Evolutionary conservation across 2,329 filamentous ascomycete species (phyloP), one percentile per base, ranked within the genome.

Genomic region (Diplodia corticola): DNA sequence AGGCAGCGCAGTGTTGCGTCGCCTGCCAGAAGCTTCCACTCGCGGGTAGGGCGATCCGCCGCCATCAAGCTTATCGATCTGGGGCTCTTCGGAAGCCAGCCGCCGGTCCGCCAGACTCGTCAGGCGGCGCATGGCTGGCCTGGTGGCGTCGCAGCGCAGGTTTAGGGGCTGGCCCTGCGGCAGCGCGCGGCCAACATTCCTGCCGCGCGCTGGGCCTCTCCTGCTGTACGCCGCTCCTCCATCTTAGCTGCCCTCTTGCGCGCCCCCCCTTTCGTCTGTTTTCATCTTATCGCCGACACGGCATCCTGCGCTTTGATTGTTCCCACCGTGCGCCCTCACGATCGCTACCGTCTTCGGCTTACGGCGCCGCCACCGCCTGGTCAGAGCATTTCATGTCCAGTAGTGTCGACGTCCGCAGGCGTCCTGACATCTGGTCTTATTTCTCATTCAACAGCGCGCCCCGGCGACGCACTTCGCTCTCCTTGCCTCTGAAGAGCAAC

Each of bases 391-490:
- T 79, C 75, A 86, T 86, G 84, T 86, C 84, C 79, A 84, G 83
- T 78, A 80, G 81, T 70, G 76, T 83, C 71, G 81, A 84, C 78
- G 77, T 80, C 72, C 80, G 79, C 77, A 77, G 78, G 73, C 80
- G 79, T 73, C 78, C 81, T 71, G 79, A 77, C 70, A 80, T 85
- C 72, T 85, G 83, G 80, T 84, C 83, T 59, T 83, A 85, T 75
- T 77, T 84, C 69, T 80, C 81, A 69, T 82, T 83, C 71, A 73
- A 73, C 68, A 78, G 77, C 67, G 73, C 79, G 55, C 82, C 84
- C 51, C 83, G 83, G 69, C 83, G 85, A 69, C 75, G 76, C 63
- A 79, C 80, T 65, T 87, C 85, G 33, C 78, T 84, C 65, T 83
- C 84, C 48, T 78, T 83, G 35, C 82, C 83, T 53, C 76, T 75